Base-by-base conservation (phyloP, 2,329 filamentous ascomycete species). In the Talaromyces atroroseus region DNA sequence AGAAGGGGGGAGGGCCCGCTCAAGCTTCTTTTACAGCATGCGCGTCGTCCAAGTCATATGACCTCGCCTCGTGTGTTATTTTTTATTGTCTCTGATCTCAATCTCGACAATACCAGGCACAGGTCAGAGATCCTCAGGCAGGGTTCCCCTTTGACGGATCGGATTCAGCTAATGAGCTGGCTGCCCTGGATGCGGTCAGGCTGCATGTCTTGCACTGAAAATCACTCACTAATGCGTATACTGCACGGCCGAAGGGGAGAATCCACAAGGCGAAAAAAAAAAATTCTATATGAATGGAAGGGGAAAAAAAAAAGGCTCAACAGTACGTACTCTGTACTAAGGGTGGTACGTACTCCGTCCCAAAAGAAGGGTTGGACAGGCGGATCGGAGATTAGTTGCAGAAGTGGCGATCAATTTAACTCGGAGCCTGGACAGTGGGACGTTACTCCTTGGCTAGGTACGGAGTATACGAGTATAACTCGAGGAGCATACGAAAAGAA, bases 321-420 rank as follows among this genome's bases (percentile, higher is more conserved):
- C 11, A 4, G 8, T 44, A 21, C 40, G 18, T 21, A 23, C 20
- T n/a, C 20, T 26, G 26, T 23, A n/a, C 18, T 24, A 42, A 40
- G 7, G 12, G 48, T 16, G 7, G 18, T 23, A 21, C 20, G 18
- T 11, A 44, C 20, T 23, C 23, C 32, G 26, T 23, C 12, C 24
- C 32, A 32, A 36, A 21, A 20, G 21, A 16, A 54, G 6, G 52
- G 52, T 54, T 54, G 45, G 52, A 54, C 52, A 34, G 26, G 45
- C 52, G 23, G 21, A 54, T 54, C 52, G 52, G 52, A 54, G 52
- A 54, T 54, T 54, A 49, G 45, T 42, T 44, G 23, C 34, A 49
- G 14, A 49, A 23, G 46, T 54, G 45, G 45, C 34, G 52, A 54
- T 54, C 45, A 44, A 10, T 2, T 32, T 46, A 54, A 54, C 34